Conservation (phyloP, 2,329 filamentous ascomycete genomes). For the Aaosphaeria arxii region DNA sequence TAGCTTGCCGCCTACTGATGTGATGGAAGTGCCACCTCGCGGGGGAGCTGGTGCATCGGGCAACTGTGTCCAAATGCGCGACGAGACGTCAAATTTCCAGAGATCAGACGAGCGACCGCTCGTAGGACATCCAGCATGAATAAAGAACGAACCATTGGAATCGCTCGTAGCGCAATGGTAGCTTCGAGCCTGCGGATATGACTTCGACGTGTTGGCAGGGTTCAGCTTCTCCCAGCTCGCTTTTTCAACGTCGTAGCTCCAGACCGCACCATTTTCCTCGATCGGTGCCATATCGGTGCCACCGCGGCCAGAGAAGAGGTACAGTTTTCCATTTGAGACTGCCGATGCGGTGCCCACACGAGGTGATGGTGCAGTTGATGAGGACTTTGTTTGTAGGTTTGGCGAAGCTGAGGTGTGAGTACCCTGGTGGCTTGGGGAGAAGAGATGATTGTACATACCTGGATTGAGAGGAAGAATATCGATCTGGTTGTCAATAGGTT, state of each 20-base stretch:
- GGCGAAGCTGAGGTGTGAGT: conserved; percentile 49
- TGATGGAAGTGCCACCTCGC: conserved; percentile 66
- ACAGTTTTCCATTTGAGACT: conserved; percentile 67
- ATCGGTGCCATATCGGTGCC: conserved; percentile 67
- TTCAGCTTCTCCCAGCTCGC: conserved; percentile 63
- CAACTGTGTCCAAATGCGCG: conserved; percentile 64
- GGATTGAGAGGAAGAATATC: conserved; percentile 58
- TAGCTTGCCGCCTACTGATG: conserved; percentile 60
- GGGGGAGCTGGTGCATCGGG: conserved; percentile 64
- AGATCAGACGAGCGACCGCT: conserved; percentile 65
- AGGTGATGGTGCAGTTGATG: conserved; percentile 54
- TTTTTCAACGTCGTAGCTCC: conserved; percentile 69
- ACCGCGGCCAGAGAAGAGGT: conserved; percentile 77
- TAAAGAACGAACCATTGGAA: conserved; percentile 66
- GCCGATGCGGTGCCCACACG: conserved; percentile 73
- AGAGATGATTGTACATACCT: conserved; percentile 7
- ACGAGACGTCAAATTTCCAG: conserved; percentile 72
- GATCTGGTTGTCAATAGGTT: conserved; percentile 71
- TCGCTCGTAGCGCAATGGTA: conserved; percentile 67
- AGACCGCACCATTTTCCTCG: conserved; percentile 71
- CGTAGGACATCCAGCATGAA: conserved; percentile 73
- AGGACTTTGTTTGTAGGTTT: conserved; percentile 20
- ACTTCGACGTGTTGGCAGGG: conserved; percentile 48
- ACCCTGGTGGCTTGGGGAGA: conserved; percentile 13
- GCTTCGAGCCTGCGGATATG: conserved; percentile 64